phyloP scores from a whole-genome alignment of 2,329 filamentous ascomycete genomes.

The Trichoderma harzianum region DNA sequence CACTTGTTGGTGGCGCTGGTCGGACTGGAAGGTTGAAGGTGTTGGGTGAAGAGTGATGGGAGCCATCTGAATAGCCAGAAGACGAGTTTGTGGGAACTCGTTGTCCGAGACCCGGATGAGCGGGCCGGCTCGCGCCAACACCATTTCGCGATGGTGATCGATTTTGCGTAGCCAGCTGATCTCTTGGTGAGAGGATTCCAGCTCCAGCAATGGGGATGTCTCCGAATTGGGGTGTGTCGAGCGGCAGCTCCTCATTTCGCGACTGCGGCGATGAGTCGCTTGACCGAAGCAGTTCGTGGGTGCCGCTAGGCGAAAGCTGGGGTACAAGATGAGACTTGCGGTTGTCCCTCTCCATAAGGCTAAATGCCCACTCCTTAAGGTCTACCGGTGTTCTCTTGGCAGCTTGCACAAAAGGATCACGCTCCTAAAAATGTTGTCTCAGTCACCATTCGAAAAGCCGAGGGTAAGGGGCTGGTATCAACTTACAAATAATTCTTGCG shows the following conservation, averaged over 20 bases:
- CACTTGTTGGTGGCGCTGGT: slow-evolving; percentile 56
- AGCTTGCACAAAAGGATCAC: slow-evolving; percentile 90
- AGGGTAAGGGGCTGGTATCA: not conserved
- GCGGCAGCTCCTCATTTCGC: slow-evolving; percentile 43
- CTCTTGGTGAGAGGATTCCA: slow-evolving; percentile 52
- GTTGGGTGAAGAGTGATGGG: slow-evolving; percentile 42
- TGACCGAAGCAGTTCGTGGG: slow-evolving; percentile 69
- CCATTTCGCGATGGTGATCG: slow-evolving; percentile 54
- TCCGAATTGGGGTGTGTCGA: slow-evolving; percentile 64
- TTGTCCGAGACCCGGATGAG: slow-evolving; percentile 52
- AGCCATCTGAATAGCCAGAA: slow-evolving; percentile 36
- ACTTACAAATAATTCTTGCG: slow-evolving; percentile 86
- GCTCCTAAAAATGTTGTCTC: slow-evolving; percentile 56
- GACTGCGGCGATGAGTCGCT: slow-evolving; percentile 55
- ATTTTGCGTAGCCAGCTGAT: slow-evolving; percentile 45
- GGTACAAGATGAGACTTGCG: slow-evolving; percentile 90
- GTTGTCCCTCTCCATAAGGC: slow-evolving; percentile 92
- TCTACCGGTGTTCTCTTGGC: slow-evolving; percentile 96
- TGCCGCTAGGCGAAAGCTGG: slow-evolving; percentile 63
- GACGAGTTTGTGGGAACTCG: slow-evolving; percentile 53
- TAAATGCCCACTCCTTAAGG: slow-evolving; percentile 86
- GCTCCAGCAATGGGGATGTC: slow-evolving; percentile 66
- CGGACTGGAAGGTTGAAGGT: slow-evolving; percentile 65
- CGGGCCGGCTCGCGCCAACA: slow-evolving; percentile 41
- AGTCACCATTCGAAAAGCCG: slow-evolving; percentile 14